Evolutionary conservation across 352 stramenopile genomes (phyloP).

Genomic region (Saprolegnia diclina): DNA sequence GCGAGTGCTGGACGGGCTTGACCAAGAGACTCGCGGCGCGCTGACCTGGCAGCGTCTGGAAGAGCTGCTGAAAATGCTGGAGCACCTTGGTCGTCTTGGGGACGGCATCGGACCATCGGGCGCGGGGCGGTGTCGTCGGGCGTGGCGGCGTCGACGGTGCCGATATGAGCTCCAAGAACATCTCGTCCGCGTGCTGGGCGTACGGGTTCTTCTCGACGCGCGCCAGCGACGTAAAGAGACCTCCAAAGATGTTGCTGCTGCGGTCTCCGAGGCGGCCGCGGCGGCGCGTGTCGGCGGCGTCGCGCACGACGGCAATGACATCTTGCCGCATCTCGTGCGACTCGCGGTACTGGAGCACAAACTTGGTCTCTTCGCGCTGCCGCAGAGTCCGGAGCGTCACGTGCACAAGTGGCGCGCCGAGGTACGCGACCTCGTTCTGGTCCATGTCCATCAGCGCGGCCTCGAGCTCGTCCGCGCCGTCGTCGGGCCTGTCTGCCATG

Average conservation of each 20-base stretch:
- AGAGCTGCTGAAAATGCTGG: slow-evolving; percentile 10
- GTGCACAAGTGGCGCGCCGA: not conserved
- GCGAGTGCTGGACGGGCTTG: slow-evolving; percentile 17
- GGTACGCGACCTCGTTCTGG: slow-evolving; percentile 8
- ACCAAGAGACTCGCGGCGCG: not conserved
- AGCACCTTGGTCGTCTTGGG: not conserved
- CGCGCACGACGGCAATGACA: not conserved
- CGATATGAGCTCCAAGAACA: slow-evolving; percentile 1
- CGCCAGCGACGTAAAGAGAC: slow-evolving; percentile 11
- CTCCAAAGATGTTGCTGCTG: slow-evolving; percentile 6
- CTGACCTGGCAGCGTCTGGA: slow-evolving; percentile 4
- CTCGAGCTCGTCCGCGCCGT: not conserved
- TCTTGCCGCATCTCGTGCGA: not conserved
- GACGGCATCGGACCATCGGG: not conserved
- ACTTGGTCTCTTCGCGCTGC: not conserved
- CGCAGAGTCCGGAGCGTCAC: not conserved
- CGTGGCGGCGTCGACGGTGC: not conserved
- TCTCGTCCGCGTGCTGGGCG: slow-evolving; percentile 8
- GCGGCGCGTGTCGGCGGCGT: not conserved
- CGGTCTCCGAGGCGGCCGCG: not conserved
- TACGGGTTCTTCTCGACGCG: slow-evolving; percentile 8
- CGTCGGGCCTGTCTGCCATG: too few species aligned
- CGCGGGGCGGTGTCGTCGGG: not conserved
- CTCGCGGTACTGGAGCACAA: slow-evolving; percentile 2
- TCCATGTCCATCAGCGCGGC: slow-evolving; percentile 10